A percentile compares a stretch with the other conserved stretches of the same genome.
Conservation (phyloP, 441 rosid species). For the Brassica hybrid region DNA sequence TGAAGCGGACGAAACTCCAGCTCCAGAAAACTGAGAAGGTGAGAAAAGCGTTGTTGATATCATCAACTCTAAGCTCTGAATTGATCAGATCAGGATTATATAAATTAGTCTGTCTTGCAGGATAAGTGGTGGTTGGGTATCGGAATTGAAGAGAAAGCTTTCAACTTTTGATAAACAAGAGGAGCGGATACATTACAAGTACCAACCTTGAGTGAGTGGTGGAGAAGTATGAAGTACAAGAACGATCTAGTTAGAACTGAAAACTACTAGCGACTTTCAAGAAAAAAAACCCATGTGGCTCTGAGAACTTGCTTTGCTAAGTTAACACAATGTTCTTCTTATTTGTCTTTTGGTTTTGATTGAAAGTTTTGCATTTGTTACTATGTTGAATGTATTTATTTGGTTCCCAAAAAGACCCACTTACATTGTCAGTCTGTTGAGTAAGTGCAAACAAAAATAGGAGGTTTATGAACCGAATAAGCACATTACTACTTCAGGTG, state of each 20-base stretch:
- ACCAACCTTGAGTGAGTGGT: slow-evolving; percentile 11
- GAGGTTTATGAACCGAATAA: background rate
- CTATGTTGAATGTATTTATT: background rate
- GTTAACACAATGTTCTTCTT: slow-evolving; percentile 17
- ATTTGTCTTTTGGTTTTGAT: slow-evolving; percentile 4
- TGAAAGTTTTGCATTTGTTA: background rate
- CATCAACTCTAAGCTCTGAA: slow-evolving; percentile 13
- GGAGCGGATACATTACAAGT: slow-evolving; percentile 13
- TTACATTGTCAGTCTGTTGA: background rate
- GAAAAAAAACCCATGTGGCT: slow-evolving; percentile 20
- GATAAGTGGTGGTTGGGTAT: slow-evolving; percentile 17
- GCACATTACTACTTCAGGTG: background rate
- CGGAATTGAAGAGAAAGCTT: slow-evolving; percentile 23
- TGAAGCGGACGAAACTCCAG: slow-evolving; percentile 10
- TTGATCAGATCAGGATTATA: background rate
- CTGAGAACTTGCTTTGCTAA: slow-evolving; percentile 29
- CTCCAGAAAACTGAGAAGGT: slow-evolving; percentile 30
- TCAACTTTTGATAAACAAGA: slow-evolving; percentile 15
- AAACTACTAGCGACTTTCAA: slow-evolving; percentile 23
- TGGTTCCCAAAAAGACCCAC: background rate
- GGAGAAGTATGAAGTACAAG: slow-evolving; percentile 9
- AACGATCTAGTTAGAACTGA: slow-evolving; percentile 20
- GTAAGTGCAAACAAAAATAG: slow-evolving; percentile 3
- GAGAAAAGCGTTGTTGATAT: background rate
- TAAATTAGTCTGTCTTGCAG: slow-evolving; percentile 22